Base-by-base conservation (phyloP, 163 green algal species). In the Scenedesmus sp. region DNA sequence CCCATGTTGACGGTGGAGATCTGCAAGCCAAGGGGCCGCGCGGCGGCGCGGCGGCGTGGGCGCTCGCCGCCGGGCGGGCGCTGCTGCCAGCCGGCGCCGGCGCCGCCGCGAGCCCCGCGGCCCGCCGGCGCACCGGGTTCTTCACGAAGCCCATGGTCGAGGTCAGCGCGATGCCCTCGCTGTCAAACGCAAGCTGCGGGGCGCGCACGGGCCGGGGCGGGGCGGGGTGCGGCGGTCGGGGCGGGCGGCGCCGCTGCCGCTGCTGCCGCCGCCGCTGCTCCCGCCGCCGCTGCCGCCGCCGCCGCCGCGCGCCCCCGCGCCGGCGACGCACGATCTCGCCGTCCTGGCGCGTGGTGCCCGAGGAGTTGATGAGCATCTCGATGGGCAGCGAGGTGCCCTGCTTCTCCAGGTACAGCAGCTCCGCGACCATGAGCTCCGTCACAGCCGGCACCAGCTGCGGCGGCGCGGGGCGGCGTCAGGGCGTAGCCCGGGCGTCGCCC, bases 351-450 rank as follows among this genome's bases (percentile, higher is more conserved):
- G 94, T 97, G 15, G 94, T 99, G 36, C 95, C 95, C 34, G 95
- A 98, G 6, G 91, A 98, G 84, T 99, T 99, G 83, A 99, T 98
- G 82, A 99, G 97, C 73, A 99, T 90, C 83, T 97, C 97, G 31
- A 98, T 94, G 28, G 96, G 95, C 85, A 98, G 95, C 31, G 54
- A 83, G 9, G 81, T 75, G 74, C 98, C 96, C 78, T 95, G 93
- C 86, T 97, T 95, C 84, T 99, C 94, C 33, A 99, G 87, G 86
- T 99, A 99, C 5, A 99, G 87, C 28, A 99, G 88, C 89, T 99
- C 94, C 39, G 94, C 96, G 26, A 99, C 91, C 78, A 99, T 97
- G 17, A 99, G 92, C 92, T 99, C 96, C 47, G 96, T 99, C 18
- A 99, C 96, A 7, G 96, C 95, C 33, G 96, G 94, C 36, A 99